phyloP scores from a whole-genome alignment of 352 stramenopile genomes.

The Thraustotheca clavata region DNA sequence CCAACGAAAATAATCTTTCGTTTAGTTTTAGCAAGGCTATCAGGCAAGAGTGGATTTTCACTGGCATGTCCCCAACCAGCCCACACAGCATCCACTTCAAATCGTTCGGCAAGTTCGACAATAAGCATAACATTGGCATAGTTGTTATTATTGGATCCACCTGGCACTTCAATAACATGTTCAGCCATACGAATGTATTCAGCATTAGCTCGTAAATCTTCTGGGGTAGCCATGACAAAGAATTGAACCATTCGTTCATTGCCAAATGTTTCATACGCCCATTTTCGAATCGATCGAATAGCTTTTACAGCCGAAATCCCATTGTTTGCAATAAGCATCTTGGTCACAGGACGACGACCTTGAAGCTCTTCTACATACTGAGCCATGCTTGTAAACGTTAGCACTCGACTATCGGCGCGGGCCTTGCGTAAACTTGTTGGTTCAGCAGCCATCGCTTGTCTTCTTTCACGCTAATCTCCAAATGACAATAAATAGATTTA shows the following conservation, averaged over 20 bases:
- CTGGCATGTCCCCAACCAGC: constrained; percentile 98
- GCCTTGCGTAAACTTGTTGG: constrained; percentile 11
- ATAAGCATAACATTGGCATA: constrained; percentile 99
- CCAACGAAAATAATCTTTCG: constrained; percentile 98
- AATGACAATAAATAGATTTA: constrained; percentile 7
- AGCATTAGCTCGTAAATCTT: constrained; percentile 98
- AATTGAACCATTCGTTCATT: constrained; percentile 93
- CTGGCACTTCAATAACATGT: constrained; percentile 98
- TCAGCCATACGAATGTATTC: constrained; percentile 99
- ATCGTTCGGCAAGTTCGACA: constrained; percentile 95
- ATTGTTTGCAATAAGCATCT: constrained; percentile 99
- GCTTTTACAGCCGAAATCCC: constrained; percentile 99
- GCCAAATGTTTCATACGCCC: constrained; percentile 97
- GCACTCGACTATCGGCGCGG: constrained; percentile 19
- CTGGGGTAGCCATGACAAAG: constrained; percentile 99
- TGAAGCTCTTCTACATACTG: constrained; percentile 89
- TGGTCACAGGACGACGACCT: constrained; percentile 88
- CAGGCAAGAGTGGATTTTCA: constrained; percentile 97
- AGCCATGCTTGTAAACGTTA: constrained; percentile 78
- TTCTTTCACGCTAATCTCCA: constrained; percentile 10
- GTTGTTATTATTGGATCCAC: constrained; percentile 99
- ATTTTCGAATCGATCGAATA: constrained; percentile 98
- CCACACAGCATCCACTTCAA: constrained; percentile 97
- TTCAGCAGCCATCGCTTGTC: constrained; percentile 16
- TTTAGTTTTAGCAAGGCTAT: constrained; percentile 84